Evolutionary conservation across 805 yeast genomes (phyloP).

Genomic region (Torulaspora microellipsoides): DNA sequence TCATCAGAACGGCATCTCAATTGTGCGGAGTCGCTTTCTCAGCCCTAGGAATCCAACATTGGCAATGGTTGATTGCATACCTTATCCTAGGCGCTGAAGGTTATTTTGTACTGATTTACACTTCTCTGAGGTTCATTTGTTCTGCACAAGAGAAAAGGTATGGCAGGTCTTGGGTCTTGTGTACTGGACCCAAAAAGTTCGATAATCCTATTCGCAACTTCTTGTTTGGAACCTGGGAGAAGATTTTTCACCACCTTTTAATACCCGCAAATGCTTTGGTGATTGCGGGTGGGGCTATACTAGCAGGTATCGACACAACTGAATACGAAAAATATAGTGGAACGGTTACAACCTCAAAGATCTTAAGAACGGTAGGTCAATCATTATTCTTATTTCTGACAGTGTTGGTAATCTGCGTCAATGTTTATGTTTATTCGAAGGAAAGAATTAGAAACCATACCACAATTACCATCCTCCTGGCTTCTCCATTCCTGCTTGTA

Average conservation of each 20-base stretch:
- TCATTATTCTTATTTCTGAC: not conserved
- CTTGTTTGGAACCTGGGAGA: slow-evolving; percentile 1
- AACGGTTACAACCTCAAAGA: not conserved
- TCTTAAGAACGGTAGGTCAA: slow-evolving; percentile 2
- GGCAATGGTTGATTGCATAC: slow-evolving; percentile 8
- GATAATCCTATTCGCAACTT: not conserved
- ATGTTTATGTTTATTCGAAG: not conserved
- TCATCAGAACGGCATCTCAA: slow-evolving; percentile 5
- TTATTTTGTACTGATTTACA: slow-evolving; percentile 3
- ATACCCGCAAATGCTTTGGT: slow-evolving; percentile 1
- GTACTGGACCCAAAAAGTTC: not conserved
- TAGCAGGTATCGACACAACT: slow-evolving; percentile 2
- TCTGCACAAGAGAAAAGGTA: slow-evolving; percentile 1
- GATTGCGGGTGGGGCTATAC: slow-evolving; percentile 2
- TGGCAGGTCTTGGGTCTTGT: slow-evolving; percentile 1
- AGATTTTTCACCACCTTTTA: not conserved
- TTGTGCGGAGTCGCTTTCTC: slow-evolving; percentile 9
- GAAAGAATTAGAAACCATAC: slow-evolving; percentile 1
- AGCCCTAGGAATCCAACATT: slow-evolving; percentile 6
- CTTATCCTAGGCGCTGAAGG: slow-evolving; percentile 9
- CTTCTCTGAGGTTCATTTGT: slow-evolving; percentile 1
- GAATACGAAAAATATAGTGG: not conserved
- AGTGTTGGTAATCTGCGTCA: not conserved
- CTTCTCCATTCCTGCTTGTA: slow-evolving; percentile 4
- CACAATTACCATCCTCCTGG: slow-evolving; percentile 1